These are phyloP conservation scores for Fagus crenata DNA, from an alignment of 306 rosid species.

Conservation along the genomic window DNA sequence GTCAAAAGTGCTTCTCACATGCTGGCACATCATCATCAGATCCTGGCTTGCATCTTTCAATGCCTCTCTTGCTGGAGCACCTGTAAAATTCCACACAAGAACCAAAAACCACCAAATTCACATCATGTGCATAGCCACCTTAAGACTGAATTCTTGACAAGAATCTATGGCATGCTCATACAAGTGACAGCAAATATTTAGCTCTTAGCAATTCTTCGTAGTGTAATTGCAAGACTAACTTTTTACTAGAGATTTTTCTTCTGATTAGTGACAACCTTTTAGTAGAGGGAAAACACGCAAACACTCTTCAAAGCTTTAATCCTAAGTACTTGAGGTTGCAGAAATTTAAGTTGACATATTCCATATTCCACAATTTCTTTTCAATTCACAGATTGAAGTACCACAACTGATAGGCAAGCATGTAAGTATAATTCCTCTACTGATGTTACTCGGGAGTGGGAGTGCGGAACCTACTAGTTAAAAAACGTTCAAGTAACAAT, in stretches of 20 bases:
- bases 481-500: no score
- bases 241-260: neutral
- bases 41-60: constrained; percentile 75
- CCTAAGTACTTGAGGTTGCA: neutral
- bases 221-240: neutral
- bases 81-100: constrained; percentile 38
- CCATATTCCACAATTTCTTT: neutral
- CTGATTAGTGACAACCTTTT: neutral
- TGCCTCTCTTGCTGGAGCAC: constrained; percentile 65
- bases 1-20: constrained; percentile 63
- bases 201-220: neutral
- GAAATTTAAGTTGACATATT: neutral
- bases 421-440: neutral
- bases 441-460: neutral
- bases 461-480: no score
- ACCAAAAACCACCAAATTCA: neutral
- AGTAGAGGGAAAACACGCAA: neutral
- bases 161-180: neutral
- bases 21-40: constrained; percentile 71
- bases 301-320: neutral
- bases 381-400: neutral
- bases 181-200: neutral
- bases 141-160: neutral
- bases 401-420: neutral
- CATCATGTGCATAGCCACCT: neutral